Evolutionary conservation across 192 early-diverging fungal genomes (phyloP).

Genomic region (Coemansia sp.): DNA sequence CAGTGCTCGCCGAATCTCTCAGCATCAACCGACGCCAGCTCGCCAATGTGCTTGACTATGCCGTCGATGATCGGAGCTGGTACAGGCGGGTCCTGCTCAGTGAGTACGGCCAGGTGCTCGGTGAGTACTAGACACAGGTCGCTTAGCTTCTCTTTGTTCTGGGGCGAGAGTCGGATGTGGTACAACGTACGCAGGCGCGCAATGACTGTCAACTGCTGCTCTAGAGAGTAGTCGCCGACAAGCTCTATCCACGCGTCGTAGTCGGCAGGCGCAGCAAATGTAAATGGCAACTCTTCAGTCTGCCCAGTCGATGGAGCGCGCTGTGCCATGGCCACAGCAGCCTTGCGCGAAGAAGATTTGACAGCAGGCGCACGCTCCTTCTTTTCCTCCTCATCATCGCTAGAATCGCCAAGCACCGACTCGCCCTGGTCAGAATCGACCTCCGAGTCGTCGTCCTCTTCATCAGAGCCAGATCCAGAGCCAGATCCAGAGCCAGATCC

Average conservation of each 20-base stretch:
- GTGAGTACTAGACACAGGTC: constrained; percentile 68
- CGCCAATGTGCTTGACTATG: constrained; percentile 64
- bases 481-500: constrained; percentile 33
- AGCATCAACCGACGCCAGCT: constrained; percentile 63
- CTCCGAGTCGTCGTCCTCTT: constrained; percentile 31
- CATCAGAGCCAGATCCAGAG: constrained; percentile 22
- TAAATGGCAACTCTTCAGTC: constrained; percentile 73
- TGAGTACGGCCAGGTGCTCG: constrained; percentile 70
- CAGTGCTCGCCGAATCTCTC: constrained; percentile 63
- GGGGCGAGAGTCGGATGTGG: constrained; percentile 78
- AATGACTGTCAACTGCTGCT: constrained; percentile 75
- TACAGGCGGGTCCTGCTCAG: constrained; percentile 61
- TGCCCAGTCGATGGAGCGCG: background rate
- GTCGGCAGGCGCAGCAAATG: constrained; percentile 78
- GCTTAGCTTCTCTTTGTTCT: constrained; percentile 79
- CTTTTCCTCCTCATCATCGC: background rate
- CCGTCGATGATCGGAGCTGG: constrained; percentile 58
- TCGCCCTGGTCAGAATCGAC: constrained; percentile 19
- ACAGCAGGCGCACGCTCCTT: background rate
- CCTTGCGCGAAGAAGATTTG: background rate
- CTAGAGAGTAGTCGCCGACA: constrained; percentile 61
- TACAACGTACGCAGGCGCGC: constrained; percentile 83
- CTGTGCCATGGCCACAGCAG: background rate
- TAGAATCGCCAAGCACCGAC: background rate
- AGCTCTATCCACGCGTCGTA: constrained; percentile 72